Evolutionary conservation across 352 stramenopile species (phyloP).

Genomic region (Phytophthora chlamydospora): DNA sequence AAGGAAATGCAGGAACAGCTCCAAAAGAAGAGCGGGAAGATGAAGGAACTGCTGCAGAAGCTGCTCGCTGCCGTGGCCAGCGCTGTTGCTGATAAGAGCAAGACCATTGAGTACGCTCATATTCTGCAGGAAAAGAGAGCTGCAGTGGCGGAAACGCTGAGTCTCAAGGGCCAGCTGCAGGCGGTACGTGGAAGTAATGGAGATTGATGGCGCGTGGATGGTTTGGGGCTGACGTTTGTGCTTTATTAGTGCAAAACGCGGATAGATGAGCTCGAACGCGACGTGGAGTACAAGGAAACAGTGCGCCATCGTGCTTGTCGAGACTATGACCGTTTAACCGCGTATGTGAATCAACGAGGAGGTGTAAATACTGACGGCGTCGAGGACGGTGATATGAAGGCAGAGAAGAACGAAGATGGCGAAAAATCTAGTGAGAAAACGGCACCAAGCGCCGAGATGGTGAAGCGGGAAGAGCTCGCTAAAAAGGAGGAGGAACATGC

Average conservation of each 20-base stretch:
- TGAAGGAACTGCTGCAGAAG: constrained; percentile 43
- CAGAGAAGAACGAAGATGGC: constrained; percentile 26
- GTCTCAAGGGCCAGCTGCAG: constrained; percentile 60
- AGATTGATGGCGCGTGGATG: not conserved
- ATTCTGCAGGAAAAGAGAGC: constrained; percentile 65
- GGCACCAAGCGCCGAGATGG: constrained; percentile 12
- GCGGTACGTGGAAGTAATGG: constrained; percentile 44
- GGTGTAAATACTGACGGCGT: constrained; percentile 19
- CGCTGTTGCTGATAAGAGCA: constrained; percentile 24
- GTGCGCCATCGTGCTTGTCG: constrained; percentile 80
- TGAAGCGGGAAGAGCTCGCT: constrained; percentile 41
- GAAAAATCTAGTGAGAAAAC: constrained; percentile 26
- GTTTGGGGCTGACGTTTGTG: constrained; percentile 12
- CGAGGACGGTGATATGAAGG: constrained; percentile 26
- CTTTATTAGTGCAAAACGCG: constrained; percentile 55
- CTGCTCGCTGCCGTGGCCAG: constrained; percentile 38
- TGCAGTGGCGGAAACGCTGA: constrained; percentile 47
- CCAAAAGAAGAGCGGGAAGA: constrained; percentile 34
- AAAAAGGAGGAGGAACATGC: constrained; percentile 41
- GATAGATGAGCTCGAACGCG: constrained; percentile 62
- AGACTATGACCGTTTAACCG: constrained; percentile 73
- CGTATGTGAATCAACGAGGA: constrained; percentile 53
- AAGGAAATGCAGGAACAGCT: constrained; percentile 48
- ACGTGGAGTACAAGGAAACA: constrained; percentile 78
- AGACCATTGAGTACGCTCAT: constrained; percentile 54